Percentiles rank a stretch among this genome's conserved stretches.
phyloP scores from a whole-genome alignment of 345 rosid species.

The Melastoma malabathricum region DNA sequence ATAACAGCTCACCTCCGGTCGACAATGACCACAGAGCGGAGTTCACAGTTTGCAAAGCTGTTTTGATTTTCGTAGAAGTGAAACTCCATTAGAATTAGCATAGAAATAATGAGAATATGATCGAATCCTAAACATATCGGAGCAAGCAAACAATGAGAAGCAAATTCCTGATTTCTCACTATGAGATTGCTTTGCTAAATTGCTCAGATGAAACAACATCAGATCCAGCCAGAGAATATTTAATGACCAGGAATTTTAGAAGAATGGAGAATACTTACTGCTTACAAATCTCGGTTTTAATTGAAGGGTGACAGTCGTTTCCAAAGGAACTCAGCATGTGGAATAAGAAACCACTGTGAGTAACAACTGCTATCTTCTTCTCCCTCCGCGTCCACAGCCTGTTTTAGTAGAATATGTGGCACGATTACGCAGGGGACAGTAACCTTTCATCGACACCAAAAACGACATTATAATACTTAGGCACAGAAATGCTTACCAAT shows the following conservation, averaged over 20 bases:
- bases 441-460: too few species aligned
- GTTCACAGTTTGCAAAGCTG: conserved; percentile 98
- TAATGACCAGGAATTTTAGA: neutral
- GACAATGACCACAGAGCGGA: conserved; percentile 78
- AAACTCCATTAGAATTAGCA: too few species aligned
- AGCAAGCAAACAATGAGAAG: too few species aligned
- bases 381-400: conserved; percentile 97
- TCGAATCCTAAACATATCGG: too few species aligned
- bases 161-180: too few species aligned
- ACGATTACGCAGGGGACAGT: too few species aligned
- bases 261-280: conserved; percentile 35
- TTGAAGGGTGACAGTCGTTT: conserved; percentile 61
- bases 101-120: too few species aligned
- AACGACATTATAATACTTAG: neutral
- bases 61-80: neutral
- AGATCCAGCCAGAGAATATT: too few species aligned
- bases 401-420: neutral
- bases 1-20: conserved; percentile 48
- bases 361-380: conserved; percentile 94
- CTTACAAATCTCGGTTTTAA: conserved; percentile 63
- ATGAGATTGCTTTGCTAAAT: too few species aligned
- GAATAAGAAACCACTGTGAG: conserved; percentile 87
- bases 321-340: conserved; percentile 62
- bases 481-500: conserved; percentile 30
- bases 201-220: too few species aligned